These are phyloP conservation scores for Cenchrus purpureus DNA, from an alignment of 176 grass and related monocot species.

Conservation along the genomic window DNA sequence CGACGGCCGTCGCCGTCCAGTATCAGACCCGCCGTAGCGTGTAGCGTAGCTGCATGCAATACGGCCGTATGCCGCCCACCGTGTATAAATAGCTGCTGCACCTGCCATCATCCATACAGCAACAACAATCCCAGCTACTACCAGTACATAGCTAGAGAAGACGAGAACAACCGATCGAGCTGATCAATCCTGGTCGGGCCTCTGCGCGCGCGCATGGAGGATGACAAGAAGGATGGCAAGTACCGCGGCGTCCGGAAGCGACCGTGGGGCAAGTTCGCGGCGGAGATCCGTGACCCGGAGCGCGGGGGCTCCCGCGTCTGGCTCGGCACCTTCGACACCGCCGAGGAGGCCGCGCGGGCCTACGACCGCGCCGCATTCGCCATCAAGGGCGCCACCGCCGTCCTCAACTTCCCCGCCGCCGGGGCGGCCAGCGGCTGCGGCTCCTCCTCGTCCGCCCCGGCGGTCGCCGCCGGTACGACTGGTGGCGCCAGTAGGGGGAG, in stretches of 20 bases:
- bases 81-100: conserved; percentile 28
- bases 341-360: conserved; percentile 75
- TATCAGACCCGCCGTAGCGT: background rate
- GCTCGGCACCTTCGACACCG: conserved; percentile 85
- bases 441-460: conserved; percentile 28
- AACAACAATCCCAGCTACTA: background rate
- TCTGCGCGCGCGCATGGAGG: conserved; percentile 24
- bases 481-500: background rate
- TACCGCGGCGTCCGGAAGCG: conserved; percentile 82
- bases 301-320: conserved; percentile 66
- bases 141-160: too few species aligned
- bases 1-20: background rate
- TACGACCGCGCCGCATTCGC: conserved; percentile 80
- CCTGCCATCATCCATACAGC: background rate
- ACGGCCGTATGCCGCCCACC: background rate
- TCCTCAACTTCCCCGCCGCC: conserved; percentile 76
- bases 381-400: conserved; percentile 64
- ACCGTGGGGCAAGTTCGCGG: conserved; percentile 82
- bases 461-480: too few species aligned
- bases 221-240: conserved; percentile 57
- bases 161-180: too few species aligned
- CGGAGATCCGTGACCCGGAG: conserved; percentile 82
- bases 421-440: conserved; percentile 28
- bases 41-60: background rate
- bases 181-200: too few species aligned